Conservation (phyloP, 1,284 basidiomycete species). For the Heterobasidion occidentale region DNA sequence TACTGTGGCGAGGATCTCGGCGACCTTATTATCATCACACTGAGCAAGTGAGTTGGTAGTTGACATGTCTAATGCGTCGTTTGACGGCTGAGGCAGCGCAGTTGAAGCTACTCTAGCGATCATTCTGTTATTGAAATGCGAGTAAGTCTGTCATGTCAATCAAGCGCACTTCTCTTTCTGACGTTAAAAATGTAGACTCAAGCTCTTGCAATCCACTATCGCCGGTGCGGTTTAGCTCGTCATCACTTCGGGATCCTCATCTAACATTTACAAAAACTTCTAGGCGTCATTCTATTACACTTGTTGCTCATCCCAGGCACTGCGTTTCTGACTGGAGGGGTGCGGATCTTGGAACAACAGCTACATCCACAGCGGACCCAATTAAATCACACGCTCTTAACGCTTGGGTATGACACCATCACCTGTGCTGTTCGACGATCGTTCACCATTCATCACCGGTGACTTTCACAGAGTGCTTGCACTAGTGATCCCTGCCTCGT, state of each 20-base stretch:
- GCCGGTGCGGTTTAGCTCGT: conserved; percentile 28
- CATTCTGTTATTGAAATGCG: conserved; percentile 54
- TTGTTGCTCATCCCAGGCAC: conserved; percentile 54
- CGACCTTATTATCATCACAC: conserved; percentile 43
- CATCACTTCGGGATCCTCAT: not conserved
- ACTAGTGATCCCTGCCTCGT: conserved; percentile 53
- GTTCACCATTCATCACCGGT: not conserved
- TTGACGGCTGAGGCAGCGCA: conserved; percentile 17
- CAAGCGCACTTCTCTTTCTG: not conserved
- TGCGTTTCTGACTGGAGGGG: conserved; percentile 55
- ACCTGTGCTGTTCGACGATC: not conserved
- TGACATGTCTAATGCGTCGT: not conserved
- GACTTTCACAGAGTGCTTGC: conserved; percentile 41
- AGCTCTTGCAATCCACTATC: conserved; percentile 52
- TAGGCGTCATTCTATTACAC: conserved; percentile 55
- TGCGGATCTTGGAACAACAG: conserved; percentile 40
- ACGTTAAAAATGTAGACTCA: conserved; percentile 29
- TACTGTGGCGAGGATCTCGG: conserved; percentile 50
- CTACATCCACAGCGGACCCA: conserved; percentile 44
- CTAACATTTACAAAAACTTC: not conserved
- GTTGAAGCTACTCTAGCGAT: conserved; percentile 62
- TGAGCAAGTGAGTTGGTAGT: conserved; percentile 22
- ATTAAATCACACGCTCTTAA: conserved; percentile 59
- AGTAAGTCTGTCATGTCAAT: conserved; percentile 33
- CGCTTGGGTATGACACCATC: conserved; percentile 42